Conservation (phyloP, 805 yeast species). For the Yamadazyma insecticola region DNA sequence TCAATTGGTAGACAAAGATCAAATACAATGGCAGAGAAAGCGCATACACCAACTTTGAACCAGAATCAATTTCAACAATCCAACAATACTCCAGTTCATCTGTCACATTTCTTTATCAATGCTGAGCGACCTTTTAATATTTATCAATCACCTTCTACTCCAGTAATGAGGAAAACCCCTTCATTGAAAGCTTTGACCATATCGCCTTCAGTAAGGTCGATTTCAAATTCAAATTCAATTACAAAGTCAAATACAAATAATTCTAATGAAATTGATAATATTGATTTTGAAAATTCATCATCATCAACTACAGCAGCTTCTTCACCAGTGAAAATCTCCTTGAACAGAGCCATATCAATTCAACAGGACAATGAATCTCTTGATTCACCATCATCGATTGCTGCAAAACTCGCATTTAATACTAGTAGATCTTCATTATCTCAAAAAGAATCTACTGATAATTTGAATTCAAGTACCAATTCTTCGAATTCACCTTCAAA, state of each 20-base stretch:
- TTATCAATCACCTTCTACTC: slow-evolving; percentile 11
- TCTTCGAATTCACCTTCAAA: slow-evolving; percentile 8
- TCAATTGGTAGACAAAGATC: slow-evolving; percentile 11
- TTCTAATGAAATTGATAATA: slow-evolving; percentile 6
- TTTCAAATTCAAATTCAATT: slow-evolving; percentile 3
- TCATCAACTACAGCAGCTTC: slow-evolving; percentile 6
- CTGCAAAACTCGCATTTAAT: slow-evolving; percentile 23
- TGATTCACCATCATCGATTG: slow-evolving; percentile 20
- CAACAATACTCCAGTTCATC: slow-evolving; percentile 10
- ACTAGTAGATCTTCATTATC: slow-evolving; percentile 17
- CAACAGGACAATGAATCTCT: slow-evolving; percentile 1
- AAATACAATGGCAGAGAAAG: slow-evolving; percentile 7
- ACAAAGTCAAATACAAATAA: too few species aligned
- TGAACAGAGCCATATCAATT: slow-evolving; percentile 2
- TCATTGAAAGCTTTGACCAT: slow-evolving; percentile 37
- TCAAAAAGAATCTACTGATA: slow-evolving; percentile 5
- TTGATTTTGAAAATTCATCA: slow-evolving; percentile 8
- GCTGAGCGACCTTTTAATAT: neutral
- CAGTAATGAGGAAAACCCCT: slow-evolving; percentile 19
- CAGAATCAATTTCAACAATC: slow-evolving; percentile 1
- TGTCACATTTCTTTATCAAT: slow-evolving; percentile 5
- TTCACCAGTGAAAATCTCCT: slow-evolving; percentile 8
- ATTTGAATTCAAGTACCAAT: slow-evolving; percentile 1
- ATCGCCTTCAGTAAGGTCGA: slow-evolving; percentile 27
- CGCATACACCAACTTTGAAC: neutral